Evolutionary conservation across 768 basidiomycete genomes (phyloP).

Genomic region (Lanmaoa rubissima): DNA sequence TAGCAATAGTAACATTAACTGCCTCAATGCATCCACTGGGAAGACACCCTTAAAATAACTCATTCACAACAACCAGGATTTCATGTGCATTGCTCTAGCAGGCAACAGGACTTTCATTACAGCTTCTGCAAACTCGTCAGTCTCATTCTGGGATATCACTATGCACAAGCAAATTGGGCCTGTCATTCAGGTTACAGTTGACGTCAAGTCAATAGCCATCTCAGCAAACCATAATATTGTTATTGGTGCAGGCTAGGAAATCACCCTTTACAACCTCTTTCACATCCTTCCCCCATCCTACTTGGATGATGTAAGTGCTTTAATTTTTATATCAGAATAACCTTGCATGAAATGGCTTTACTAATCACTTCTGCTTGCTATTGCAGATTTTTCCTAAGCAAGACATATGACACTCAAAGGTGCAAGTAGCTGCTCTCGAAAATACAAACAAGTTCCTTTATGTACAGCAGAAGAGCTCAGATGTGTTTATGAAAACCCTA

Average conservation of each 20-base stretch:
- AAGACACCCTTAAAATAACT: background rate
- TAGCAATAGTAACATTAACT: background rate
- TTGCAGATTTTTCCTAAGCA: too few species aligned
- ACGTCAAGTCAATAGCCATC: background rate
- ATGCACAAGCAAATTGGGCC: constrained; percentile 3
- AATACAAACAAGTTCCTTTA: too few species aligned
- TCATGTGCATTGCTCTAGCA: background rate
- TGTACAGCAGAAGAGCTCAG: background rate
- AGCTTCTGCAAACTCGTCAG: background rate
- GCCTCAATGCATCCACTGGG: background rate
- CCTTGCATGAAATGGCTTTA: too few species aligned
- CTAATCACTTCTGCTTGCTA: too few species aligned
- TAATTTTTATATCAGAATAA: too few species aligned
- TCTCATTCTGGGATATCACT: constrained; percentile 9
- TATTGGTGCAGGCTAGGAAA: background rate
- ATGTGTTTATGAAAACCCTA: background rate
- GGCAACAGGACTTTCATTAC: constrained; percentile 1
- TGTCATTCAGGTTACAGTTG: background rate
- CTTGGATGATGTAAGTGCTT: constrained; percentile 4
- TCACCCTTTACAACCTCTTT: constrained; percentile 1
- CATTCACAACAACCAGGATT: background rate
- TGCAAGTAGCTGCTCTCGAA: too few species aligned
- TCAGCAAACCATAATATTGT: constrained; percentile 3
- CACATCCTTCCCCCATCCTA: constrained; percentile 2
- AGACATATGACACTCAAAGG: too few species aligned